A percentile compares a stretch with the other conserved stretches of the same genome.
These are phyloP conservation scores for Pseudogymnoascus sp. DNA, from an alignment of 2,329 filamentous ascomycete species.

Conservation along the genomic window DNA sequence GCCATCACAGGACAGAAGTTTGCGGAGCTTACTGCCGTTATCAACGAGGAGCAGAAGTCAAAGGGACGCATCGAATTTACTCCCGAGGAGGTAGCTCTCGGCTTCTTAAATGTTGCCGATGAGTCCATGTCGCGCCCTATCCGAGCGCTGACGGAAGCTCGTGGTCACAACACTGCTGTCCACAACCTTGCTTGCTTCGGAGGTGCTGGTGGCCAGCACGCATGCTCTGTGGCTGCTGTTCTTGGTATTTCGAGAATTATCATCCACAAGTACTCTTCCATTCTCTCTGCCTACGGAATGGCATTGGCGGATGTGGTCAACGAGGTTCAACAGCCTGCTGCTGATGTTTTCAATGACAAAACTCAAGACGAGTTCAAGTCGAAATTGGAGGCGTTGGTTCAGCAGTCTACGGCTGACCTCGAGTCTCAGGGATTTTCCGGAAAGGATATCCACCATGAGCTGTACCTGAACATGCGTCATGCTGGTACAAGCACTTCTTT, in stretches of 20 bases:
- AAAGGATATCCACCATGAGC: slow-evolving; percentile 70
- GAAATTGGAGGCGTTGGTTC: slow-evolving; percentile 70
- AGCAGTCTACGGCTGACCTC: slow-evolving; percentile 57
- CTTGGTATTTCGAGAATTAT: slow-evolving; percentile 80
- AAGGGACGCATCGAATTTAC: slow-evolving; percentile 54
- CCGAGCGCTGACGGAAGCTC: slow-evolving; percentile 78
- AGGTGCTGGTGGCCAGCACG: slow-evolving; percentile 84
- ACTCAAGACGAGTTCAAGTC: slow-evolving; percentile 48
- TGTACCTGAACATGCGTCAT: slow-evolving; percentile 88
- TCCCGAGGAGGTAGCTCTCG: slow-evolving; percentile 45
- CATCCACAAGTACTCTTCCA: slow-evolving; percentile 77
- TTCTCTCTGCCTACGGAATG: slow-evolving; percentile 87
- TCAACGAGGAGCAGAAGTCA: slow-evolving; percentile 59
- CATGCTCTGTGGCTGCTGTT: slow-evolving; percentile 74
- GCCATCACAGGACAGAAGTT: slow-evolving; percentile 68
- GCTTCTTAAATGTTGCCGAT: slow-evolving; percentile 85
- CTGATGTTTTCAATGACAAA: slow-evolving; percentile 48
- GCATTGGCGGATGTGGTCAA: slow-evolving; percentile 86
- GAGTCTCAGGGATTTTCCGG: slow-evolving; percentile 68
- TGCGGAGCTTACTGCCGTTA: slow-evolving; percentile 63
- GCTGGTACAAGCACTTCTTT: slow-evolving; percentile 80
- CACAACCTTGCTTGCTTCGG: slow-evolving; percentile 86
- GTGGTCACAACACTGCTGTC: slow-evolving; percentile 80
- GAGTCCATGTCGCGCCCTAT: slow-evolving; percentile 88
- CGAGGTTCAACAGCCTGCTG: slow-evolving; percentile 71